These are phyloP conservation scores for Narthecium ossifragum DNA, from an alignment of 106 monocot genomes.

Conservation along the genomic window DNA sequence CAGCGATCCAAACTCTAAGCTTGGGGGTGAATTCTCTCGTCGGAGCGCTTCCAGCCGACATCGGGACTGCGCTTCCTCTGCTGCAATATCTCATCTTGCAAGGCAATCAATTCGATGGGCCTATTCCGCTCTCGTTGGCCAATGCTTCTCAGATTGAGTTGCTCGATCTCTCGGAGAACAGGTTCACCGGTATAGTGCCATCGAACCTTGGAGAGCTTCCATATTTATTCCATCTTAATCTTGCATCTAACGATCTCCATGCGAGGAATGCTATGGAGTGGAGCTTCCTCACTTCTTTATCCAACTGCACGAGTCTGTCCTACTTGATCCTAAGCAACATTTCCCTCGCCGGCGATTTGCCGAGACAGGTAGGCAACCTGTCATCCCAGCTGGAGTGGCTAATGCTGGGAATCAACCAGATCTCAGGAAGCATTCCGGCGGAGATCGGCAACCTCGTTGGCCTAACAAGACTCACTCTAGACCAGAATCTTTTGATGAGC, in stretches of 20 bases:
- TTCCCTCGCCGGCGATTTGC: slow-evolving; percentile 15
- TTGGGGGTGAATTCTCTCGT: too few relatives aligned
- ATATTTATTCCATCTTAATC: not conserved
- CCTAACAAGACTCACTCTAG: slow-evolving; percentile 1
- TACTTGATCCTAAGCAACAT: slow-evolving; percentile 5
- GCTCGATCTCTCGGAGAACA: not conserved
- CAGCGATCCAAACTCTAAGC: too few relatives aligned
- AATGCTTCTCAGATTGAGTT: slow-evolving; percentile 12
- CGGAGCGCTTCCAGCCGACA: not conserved
- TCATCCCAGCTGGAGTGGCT: not conserved
- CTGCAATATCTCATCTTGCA: not conserved
- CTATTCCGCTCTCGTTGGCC: slow-evolving; percentile 16
- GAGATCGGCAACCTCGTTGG: slow-evolving; percentile 5
- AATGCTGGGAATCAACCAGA: slow-evolving; percentile 2
- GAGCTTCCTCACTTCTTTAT: slow-evolving; percentile 7
- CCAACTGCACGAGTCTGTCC: slow-evolving; percentile 10
- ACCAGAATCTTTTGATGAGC: slow-evolving; percentile 9
- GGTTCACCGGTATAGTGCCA: slow-evolving; percentile 9
- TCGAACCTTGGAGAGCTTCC: not conserved
- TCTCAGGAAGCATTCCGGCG: slow-evolving; percentile 13
- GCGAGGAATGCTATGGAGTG: slow-evolving; percentile 5
- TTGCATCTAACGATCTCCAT: not conserved
- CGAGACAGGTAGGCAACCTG: slow-evolving; percentile 6
- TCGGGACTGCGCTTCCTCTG: not conserved
- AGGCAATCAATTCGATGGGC: slow-evolving; percentile 13